Evolutionary conservation across 2,329 filamentous ascomycete species (phyloP).

Genomic region (Colletotrichum eleusines): DNA sequence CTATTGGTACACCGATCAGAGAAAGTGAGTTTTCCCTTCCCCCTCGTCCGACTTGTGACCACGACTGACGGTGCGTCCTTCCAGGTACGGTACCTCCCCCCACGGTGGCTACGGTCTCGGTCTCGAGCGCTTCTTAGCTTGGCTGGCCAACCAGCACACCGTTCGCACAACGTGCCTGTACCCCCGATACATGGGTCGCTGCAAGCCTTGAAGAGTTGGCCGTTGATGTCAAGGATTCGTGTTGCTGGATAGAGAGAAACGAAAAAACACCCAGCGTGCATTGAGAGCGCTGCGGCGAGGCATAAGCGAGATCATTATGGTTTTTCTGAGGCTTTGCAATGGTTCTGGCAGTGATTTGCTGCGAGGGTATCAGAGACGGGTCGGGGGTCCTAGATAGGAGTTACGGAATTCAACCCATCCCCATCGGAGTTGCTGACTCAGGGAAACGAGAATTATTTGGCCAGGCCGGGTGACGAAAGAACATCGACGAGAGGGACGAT

Average conservation of each 20-base stretch:
- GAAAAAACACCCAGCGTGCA: constrained; percentile 15
- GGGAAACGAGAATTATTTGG: background rate
- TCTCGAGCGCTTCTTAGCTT: constrained; percentile 80
- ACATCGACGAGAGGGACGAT: background rate
- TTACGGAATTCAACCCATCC: constrained; percentile 35
- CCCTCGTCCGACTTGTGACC: constrained; percentile 10
- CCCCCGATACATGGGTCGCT: constrained; percentile 83
- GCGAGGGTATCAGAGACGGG: constrained; percentile 27
- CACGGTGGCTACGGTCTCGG: constrained; percentile 96
- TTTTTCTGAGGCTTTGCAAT: constrained; percentile 32
- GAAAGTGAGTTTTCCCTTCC: constrained; percentile 74
- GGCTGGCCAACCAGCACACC: constrained; percentile 73
- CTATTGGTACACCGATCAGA: constrained; percentile 99
- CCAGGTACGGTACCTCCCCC: constrained; percentile 87
- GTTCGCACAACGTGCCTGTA: constrained; percentile 79
- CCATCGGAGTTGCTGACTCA: constrained; percentile 12
- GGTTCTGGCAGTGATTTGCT: constrained; percentile 34
- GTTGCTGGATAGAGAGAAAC: background rate
- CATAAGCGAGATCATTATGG: constrained; percentile 32
- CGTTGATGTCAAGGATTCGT: background rate
- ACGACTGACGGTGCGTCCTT: background rate
- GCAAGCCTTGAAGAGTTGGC: constrained; percentile 71
- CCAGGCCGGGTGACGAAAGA: background rate
- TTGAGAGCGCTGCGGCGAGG: constrained; percentile 24
- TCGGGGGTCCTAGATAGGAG: constrained; percentile 37